phyloP scores from a whole-genome alignment of 1,284 basidiomycete genomes.

The Boletus smithii region DNA sequence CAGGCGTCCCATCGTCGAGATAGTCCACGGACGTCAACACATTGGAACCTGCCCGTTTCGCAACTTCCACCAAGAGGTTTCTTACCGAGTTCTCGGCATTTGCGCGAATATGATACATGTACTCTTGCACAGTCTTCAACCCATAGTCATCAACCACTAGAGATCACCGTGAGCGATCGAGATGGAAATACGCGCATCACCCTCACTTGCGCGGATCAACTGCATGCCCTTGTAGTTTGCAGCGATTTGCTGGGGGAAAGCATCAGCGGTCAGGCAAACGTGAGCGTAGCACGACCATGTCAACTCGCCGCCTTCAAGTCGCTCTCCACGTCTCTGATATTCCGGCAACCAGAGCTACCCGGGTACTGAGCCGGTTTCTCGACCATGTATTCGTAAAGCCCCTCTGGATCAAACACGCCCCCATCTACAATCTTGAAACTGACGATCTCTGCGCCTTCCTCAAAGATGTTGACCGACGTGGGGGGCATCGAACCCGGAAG shows the following conservation, averaged over 20 bases:
- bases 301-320: conserved; percentile 81
- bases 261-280: neutral
- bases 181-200: conserved; percentile 17
- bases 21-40: conserved; percentile 73
- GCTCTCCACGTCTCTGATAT: conserved; percentile 86
- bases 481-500: conserved; percentile 93
- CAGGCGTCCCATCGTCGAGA: conserved; percentile 86
- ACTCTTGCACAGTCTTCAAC: conserved; percentile 83
- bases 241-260: conserved; percentile 72
- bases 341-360: conserved; percentile 79
- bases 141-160: conserved; percentile 85
- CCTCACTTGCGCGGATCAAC: conserved; percentile 69
- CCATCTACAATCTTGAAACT: conserved; percentile 91
- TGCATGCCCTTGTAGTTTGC: conserved; percentile 94
- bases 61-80: conserved; percentile 78
- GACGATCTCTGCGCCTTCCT: conserved; percentile 91
- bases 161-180: conserved; percentile 2
- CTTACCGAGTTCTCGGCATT: conserved; percentile 92
- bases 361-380: conserved; percentile 85
- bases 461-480: conserved; percentile 83
- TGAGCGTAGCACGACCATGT: neutral
- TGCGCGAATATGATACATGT: conserved; percentile 87
- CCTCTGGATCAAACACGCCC: conserved; percentile 78
- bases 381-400: conserved; percentile 76
- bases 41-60: conserved; percentile 60